Conservation (phyloP, 1,139 yeast genomes). For the Yamadazyma epiphylla region DNA sequence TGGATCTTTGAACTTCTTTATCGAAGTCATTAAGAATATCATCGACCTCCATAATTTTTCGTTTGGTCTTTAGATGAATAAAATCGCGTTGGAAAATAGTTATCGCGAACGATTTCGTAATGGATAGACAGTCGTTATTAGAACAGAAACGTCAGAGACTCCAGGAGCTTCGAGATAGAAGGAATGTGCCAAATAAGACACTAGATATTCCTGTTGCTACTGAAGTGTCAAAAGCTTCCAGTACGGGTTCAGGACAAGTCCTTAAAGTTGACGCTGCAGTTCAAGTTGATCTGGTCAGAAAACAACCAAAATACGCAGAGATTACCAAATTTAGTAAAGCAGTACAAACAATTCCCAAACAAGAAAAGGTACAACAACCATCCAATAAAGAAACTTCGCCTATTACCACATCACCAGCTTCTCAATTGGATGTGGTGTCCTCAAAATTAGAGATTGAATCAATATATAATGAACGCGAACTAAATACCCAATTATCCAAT, state of each 20-base stretch:
- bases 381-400: slow-evolving; percentile 3
- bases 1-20: slow-evolving; percentile 11
- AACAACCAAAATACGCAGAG: slow-evolving; percentile 10
- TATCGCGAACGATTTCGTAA: no score
- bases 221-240: no score
- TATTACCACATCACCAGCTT: neutral
- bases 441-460: slow-evolving; percentile 1
- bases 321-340: slow-evolving; percentile 26
- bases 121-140: slow-evolving; percentile 38
- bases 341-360: slow-evolving; percentile 19
- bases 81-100: slow-evolving; percentile 1
- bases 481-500: slow-evolving; percentile 8
- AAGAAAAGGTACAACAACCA: slow-evolving; percentile 5
- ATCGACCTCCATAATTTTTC: slow-evolving; percentile 52
- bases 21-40: slow-evolving; percentile 69
- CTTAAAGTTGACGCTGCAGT: slow-evolving; percentile 17
- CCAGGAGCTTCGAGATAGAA: slow-evolving; percentile 34
- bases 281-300: slow-evolving; percentile 7
- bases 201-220: no score
- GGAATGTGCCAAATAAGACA: slow-evolving; percentile 16
- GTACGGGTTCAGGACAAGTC: slow-evolving; percentile 1
- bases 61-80: neutral
- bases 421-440: no score
- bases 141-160: slow-evolving; percentile 43
- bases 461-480: slow-evolving; percentile 5